Conservation (phyloP, 768 basidiomycete species). For the Suillus subaureus region DNA sequence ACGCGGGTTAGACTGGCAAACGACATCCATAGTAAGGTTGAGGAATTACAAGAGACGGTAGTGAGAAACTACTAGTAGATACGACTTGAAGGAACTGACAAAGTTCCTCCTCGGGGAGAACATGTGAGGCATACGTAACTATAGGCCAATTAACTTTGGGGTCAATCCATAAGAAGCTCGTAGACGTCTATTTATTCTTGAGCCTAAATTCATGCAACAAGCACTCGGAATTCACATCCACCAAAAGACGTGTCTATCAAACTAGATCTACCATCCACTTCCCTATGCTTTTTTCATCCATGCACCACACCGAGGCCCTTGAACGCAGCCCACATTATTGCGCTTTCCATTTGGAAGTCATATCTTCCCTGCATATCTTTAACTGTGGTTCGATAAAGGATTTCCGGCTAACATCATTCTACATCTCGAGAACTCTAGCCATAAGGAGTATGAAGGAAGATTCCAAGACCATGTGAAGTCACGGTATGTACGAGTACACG, state of each 20-base stretch:
- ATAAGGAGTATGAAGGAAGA: background rate
- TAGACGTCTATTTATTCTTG: background rate
- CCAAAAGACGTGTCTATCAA: conserved; percentile 12
- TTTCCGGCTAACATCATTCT: background rate
- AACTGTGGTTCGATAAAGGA: background rate
- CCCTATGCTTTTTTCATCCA: conserved; percentile 2
- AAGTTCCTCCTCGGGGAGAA: too few relatives aligned
- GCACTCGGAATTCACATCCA: conserved; percentile 22
- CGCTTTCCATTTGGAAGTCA: background rate
- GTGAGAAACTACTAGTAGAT: too few relatives aligned
- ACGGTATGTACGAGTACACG: background rate
- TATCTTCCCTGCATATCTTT: background rate
- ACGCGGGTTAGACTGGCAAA: too few relatives aligned
- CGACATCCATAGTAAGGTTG: too few relatives aligned
- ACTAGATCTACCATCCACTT: conserved; percentile 2
- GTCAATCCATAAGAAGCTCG: background rate
- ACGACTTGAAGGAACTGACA: too few relatives aligned
- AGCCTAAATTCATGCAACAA: conserved; percentile 15
- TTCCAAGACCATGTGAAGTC: background rate
- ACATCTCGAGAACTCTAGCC: background rate
- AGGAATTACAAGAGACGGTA: too few relatives aligned
- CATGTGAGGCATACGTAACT: too few relatives aligned
- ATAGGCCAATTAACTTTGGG: too few relatives aligned
- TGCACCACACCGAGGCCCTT: background rate
- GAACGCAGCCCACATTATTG: background rate